Percentiles rank a stretch among this genome's conserved stretches.
Evolutionary conservation across 371 early-diverging fungal genomes (phyloP).

Genomic region (Syncephalastrum sp.): DNA sequence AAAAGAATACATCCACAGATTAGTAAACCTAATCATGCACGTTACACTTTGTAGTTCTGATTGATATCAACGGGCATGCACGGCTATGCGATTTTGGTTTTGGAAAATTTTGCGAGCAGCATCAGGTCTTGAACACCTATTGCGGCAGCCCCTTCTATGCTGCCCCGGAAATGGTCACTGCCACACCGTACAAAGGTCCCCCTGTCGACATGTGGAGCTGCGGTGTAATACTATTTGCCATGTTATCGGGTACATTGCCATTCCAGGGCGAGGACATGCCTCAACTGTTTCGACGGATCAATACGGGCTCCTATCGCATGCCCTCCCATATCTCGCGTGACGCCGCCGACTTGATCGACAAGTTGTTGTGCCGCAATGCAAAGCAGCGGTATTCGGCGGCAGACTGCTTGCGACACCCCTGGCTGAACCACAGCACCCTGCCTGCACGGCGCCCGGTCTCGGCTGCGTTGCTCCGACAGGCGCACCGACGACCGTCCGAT

Average conservation of each 20-base stretch:
- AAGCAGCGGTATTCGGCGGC: slow-evolving; percentile 70
- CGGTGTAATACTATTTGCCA: slow-evolving; percentile 77
- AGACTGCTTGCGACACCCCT: slow-evolving; percentile 74
- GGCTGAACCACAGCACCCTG: slow-evolving; percentile 46
- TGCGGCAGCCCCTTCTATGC: slow-evolving; percentile 95
- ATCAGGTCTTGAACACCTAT: slow-evolving; percentile 85
- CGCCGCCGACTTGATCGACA: slow-evolving; percentile 51
- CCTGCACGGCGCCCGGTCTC: neutral
- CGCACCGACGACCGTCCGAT: neutral
- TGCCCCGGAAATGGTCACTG: slow-evolving; percentile 82
- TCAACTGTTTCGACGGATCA: slow-evolving; percentile 67
- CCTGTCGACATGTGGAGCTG: slow-evolving; percentile 80
- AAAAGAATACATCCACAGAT: neutral
- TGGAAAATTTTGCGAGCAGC: slow-evolving; percentile 83
- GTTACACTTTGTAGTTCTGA: slow-evolving; percentile 47
- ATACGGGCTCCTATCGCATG: slow-evolving; percentile 52
- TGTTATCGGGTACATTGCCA: slow-evolving; percentile 76
- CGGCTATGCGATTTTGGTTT: slow-evolving; percentile 97
- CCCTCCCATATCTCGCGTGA: slow-evolving; percentile 44
- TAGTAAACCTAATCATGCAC: neutral
- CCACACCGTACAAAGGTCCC: slow-evolving; percentile 72
- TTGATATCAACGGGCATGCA: slow-evolving; percentile 69
- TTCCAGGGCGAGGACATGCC: slow-evolving; percentile 81
- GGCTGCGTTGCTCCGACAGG: neutral
- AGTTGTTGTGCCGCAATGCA: slow-evolving; percentile 59